Conservation (phyloP, 805 yeast species). For the Sugiyamaella qingdaonensis region DNA sequence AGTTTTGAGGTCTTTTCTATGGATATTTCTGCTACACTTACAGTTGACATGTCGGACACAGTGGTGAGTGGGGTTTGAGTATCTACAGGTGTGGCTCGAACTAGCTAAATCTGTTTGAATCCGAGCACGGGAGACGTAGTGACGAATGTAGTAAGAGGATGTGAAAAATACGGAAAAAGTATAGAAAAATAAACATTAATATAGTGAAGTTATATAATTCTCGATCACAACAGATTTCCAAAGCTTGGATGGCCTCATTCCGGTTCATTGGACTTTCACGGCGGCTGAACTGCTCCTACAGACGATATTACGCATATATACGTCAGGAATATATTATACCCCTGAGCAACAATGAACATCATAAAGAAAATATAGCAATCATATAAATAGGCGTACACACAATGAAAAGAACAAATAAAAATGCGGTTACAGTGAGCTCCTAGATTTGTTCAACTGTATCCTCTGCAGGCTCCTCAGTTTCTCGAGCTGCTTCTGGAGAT, state of each 20-base stretch:
- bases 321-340: too few relatives aligned
- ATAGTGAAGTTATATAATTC: too few relatives aligned
- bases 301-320: too few relatives aligned
- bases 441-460: slow-evolving; percentile 17
- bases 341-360: too few relatives aligned
- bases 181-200: background rate
- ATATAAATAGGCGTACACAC: too few relatives aligned
- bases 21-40: background rate
- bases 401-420: too few relatives aligned
- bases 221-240: too few relatives aligned
- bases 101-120: background rate
- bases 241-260: too few relatives aligned
- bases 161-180: background rate
- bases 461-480: slow-evolving; percentile 18
- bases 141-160: background rate
- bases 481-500: slow-evolving; percentile 18
- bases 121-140: background rate
- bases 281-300: background rate
- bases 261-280: background rate
- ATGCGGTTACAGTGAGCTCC: background rate
- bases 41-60: background rate
- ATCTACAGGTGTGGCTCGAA: background rate
- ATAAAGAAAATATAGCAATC: too few relatives aligned
- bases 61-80: background rate
- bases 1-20: background rate